phyloP scores from a whole-genome alignment of 345 rosid genomes.

The Passiflora organensis region DNA sequence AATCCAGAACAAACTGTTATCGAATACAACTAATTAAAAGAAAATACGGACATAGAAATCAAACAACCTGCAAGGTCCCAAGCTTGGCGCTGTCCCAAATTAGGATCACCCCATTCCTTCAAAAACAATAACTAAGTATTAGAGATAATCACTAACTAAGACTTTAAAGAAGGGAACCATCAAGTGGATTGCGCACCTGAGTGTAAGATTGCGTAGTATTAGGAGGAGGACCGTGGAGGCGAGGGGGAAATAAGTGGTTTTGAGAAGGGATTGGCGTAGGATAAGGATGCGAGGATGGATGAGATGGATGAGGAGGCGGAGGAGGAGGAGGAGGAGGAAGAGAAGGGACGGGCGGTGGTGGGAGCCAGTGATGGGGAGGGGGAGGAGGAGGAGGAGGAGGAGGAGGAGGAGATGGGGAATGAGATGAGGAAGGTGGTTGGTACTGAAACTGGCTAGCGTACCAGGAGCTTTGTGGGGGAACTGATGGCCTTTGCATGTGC shows the following conservation, averaged over 20 bases:
- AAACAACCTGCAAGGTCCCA: conserved; percentile 44
- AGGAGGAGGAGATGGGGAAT: conserved; percentile 16
- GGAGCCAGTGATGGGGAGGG: conserved; percentile 6
- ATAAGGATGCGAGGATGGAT: conserved; percentile 45
- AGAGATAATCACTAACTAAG: too few species aligned
- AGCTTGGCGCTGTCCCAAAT: conserved; percentile 68
- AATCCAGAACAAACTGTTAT: neutral
- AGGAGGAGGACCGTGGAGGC: too few species aligned
- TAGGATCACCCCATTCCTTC: conserved; percentile 71
- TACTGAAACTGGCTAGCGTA: conserved; percentile 15
- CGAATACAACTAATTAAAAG: neutral
- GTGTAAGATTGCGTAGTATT: conserved; percentile 35
- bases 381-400: too few species aligned
- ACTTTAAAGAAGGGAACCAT: neutral
- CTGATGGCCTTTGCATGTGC: conserved; percentile 13
- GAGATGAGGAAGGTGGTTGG: conserved; percentile 12
- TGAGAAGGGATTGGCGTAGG: conserved; percentile 27
- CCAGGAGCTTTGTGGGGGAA: conserved; percentile 18
- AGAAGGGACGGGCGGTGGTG: conserved; percentile 34
- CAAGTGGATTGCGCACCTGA: conserved; percentile 38
- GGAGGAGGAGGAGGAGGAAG: too few species aligned
- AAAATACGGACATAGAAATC: neutral
- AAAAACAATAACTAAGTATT: conserved; percentile 3
- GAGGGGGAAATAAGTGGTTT: conserved; percentile 38
- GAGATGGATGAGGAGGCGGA: too few species aligned